Evolutionary conservation across 2,329 filamentous ascomycete species (phyloP).

Genomic region (Aspergillus spinulosporus): DNA sequence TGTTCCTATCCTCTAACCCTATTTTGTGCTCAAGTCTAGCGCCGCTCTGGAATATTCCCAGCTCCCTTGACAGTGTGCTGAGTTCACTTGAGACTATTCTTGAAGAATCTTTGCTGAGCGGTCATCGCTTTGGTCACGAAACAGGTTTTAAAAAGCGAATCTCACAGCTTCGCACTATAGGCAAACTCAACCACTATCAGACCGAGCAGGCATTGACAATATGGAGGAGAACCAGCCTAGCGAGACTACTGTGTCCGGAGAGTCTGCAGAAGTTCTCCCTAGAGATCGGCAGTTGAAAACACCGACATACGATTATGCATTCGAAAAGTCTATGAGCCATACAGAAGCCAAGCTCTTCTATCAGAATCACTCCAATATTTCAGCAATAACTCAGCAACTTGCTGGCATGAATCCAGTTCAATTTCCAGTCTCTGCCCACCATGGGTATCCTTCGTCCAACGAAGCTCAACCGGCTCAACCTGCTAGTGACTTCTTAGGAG

Average conservation of each 20-base stretch:
- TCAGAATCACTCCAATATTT: slow-evolving; percentile 67
- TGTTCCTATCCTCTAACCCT: neutral
- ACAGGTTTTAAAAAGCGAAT: too few species aligned
- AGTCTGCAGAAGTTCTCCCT: slow-evolving; percentile 33
- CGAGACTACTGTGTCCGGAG: slow-evolving; percentile 5
- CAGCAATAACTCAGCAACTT: neutral
- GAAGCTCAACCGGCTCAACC: neutral
- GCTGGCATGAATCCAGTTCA: slow-evolving; percentile 7
- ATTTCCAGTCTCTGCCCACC: neutral
- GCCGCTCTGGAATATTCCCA: too few species aligned
- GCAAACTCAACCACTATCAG: neutral
- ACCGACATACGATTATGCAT: slow-evolving; percentile 88
- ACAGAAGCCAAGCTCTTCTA: slow-evolving; percentile 96
- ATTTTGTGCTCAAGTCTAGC: neutral
- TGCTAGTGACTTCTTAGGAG: slow-evolving; percentile 58
- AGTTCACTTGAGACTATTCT: too few species aligned
- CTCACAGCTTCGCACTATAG: neutral
- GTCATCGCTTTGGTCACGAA: too few species aligned
- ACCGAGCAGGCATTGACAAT: slow-evolving; percentile 4
- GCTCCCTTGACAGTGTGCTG: too few species aligned
- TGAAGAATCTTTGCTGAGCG: too few species aligned
- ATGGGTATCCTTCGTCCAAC: neutral
- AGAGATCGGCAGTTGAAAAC: slow-evolving; percentile 62
- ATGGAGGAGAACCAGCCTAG: slow-evolving; percentile 18
- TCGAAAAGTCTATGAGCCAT: slow-evolving; percentile 92